phyloP scores from a whole-genome alignment of 148 eudicot species.

The Polygonum maritimum region DNA sequence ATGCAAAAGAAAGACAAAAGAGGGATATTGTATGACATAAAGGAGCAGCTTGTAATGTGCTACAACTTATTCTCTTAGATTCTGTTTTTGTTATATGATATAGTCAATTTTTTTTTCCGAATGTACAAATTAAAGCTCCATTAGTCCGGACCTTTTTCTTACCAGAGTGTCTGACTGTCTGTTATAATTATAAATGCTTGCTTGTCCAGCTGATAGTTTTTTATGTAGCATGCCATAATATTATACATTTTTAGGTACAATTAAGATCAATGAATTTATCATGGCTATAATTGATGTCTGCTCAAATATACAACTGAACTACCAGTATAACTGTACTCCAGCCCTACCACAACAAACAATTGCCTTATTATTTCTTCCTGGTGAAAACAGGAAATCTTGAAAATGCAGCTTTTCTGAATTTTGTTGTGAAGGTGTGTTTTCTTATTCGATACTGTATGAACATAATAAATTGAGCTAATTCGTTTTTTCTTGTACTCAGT shows the following conservation, averaged over 20 bases:
- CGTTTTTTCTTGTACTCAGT: background rate
- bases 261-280: background rate
- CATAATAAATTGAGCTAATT: background rate
- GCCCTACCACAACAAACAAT: background rate
- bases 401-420: conserved; percentile 65
- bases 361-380: background rate
- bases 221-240: background rate
- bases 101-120: background rate
- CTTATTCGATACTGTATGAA: background rate
- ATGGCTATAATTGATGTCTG: background rate
- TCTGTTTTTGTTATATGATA: background rate
- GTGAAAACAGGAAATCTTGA: conserved; percentile 42
- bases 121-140: background rate
- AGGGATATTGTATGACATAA: conserved; percentile 12
- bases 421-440: conserved; percentile 79
- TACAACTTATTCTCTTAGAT: background rate
- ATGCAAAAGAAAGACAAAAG: conserved; percentile 7
- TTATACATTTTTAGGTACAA: background rate
- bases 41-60: conserved; percentile 11
- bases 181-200: background rate
- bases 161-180: background rate
- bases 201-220: background rate
- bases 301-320: background rate
- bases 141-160: background rate
- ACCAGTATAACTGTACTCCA: background rate